Conservation (phyloP, 2,329 filamentous ascomycete species). For the Plenodomus tracheiphilus region DNA sequence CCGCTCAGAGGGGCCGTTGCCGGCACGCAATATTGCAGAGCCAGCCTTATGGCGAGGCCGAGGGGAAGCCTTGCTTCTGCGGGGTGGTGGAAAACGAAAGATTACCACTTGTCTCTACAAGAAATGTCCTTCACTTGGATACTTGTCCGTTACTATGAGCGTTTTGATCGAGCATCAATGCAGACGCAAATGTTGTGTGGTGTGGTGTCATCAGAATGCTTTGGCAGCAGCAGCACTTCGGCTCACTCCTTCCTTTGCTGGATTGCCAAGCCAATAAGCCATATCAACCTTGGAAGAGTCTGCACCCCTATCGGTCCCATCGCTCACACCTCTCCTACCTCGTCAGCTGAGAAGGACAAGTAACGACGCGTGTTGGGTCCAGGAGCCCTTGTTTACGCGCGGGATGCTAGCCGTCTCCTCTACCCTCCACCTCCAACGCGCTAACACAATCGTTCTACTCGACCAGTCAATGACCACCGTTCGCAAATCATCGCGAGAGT, state of each 20-base stretch:
- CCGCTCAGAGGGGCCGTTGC: not conserved
- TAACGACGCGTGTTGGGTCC: slow-evolving; percentile 6
- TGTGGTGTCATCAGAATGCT: not conserved
- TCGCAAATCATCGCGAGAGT: not conserved
- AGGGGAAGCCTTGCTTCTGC: too few relatives aligned
- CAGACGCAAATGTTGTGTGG: not conserved
- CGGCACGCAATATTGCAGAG: not conserved
- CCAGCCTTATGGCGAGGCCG: not conserved
- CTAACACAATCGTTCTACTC: slow-evolving; percentile 3
- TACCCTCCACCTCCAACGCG: not conserved
- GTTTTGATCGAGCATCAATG: too few relatives aligned
- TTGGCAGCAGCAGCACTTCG: slow-evolving; percentile 6
- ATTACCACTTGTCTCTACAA: too few relatives aligned
- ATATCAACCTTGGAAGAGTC: slow-evolving; percentile 7
- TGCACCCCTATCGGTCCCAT: slow-evolving; percentile 13
- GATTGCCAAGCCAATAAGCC: slow-evolving; percentile 23
- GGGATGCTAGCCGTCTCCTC: not conserved
- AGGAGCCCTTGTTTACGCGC: not conserved
- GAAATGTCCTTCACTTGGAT: too few relatives aligned
- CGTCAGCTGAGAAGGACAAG: slow-evolving; percentile 7
- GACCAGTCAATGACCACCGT: not conserved
- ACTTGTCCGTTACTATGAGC: too few relatives aligned
- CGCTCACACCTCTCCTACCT: slow-evolving; percentile 2
- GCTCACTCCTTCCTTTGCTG: not conserved
- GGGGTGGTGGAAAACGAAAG: too few relatives aligned